phyloP scores from a whole-genome alignment of 768 basidiomycete species.

The Leccinum subtestaceum region DNA sequence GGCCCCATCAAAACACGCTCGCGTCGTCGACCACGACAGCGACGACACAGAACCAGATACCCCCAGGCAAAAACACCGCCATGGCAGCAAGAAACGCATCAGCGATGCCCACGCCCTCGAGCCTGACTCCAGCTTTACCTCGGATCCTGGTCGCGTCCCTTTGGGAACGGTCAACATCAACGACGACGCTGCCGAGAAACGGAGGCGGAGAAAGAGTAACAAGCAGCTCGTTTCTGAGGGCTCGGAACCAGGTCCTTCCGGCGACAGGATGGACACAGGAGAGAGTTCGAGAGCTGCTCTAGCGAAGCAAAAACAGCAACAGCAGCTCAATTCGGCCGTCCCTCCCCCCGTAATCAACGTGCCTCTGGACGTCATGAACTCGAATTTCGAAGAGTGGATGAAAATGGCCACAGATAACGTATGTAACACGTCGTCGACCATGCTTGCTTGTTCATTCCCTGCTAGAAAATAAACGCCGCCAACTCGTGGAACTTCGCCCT shows the following conservation, averaged over 20 bases:
- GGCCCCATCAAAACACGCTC: conserved; percentile 23
- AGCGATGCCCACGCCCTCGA: conserved; percentile 50
- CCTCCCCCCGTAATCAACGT: conserved; percentile 57
- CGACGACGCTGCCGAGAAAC: conserved; percentile 86
- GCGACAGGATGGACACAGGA: conserved; percentile 37
- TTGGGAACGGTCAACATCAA: conserved; percentile 50
- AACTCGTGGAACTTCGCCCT: conserved; percentile 98
- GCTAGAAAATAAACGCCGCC: conserved; percentile 95
- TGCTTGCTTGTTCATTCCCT: conserved; percentile 10
- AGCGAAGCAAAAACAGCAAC: conserved; percentile 54
- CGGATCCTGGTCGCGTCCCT: conserved; percentile 41
- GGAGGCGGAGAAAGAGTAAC: conserved; percentile 74
- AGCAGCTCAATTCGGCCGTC: conserved; percentile 59
- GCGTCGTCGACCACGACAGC: conserved; percentile 24
- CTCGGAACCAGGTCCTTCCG: conserved; percentile 54
- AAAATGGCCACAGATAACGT: conserved; percentile 99
- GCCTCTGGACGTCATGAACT: conserved; percentile 81
- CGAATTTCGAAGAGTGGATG: conserved; percentile 99
- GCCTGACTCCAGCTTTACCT: conserved; percentile 33
- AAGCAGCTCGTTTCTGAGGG: conserved; percentile 59
- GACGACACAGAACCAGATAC: conserved; percentile 35
- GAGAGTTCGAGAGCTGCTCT: conserved; percentile 43
- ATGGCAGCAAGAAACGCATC: conserved; percentile 36
- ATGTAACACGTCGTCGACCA: conserved; percentile 1
- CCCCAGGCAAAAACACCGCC: conserved; percentile 23